These are phyloP conservation scores for Nicotiana paniculata DNA, from an alignment of 257 asterid genomes.

Conservation along the genomic window DNA sequence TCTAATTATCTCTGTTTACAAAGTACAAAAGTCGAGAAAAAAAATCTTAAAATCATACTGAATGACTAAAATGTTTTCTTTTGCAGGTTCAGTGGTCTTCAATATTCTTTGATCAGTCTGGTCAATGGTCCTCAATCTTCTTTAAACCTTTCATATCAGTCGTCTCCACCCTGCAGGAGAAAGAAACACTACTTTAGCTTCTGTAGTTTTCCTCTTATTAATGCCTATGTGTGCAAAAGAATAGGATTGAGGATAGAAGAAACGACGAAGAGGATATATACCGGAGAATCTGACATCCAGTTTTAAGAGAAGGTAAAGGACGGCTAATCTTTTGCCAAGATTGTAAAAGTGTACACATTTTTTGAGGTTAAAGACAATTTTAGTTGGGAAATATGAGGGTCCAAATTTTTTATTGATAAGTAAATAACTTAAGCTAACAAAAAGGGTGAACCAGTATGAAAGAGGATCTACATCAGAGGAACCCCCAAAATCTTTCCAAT, in stretches of 20 bases:
- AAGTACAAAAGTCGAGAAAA: background rate
- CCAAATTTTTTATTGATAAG: background rate
- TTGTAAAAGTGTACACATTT: background rate
- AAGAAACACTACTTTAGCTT: slow-evolving; percentile 4
- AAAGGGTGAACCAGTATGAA: background rate
- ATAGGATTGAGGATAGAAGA: background rate
- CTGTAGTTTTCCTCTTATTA: background rate
- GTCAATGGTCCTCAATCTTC: slow-evolving; percentile 74
- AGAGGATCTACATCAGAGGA: background rate
- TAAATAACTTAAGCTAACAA: background rate
- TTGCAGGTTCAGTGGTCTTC: slow-evolving; percentile 17
- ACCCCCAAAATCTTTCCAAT: background rate
- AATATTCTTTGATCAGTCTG: too few relatives aligned
- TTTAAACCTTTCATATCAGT: slow-evolving; percentile 97
- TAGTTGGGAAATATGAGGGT: background rate
- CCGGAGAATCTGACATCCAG: background rate
- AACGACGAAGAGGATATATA: background rate
- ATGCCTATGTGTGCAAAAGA: background rate
- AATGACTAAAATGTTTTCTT: background rate
- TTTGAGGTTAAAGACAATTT: background rate
- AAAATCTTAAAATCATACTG: background rate
- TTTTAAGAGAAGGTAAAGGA: background rate
- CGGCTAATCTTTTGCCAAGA: background rate
- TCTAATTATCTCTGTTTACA: background rate
- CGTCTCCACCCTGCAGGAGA: slow-evolving; percentile 74